Base-by-base conservation (phyloP, 495 filamentous ascomycete genomes). In the Chaetomium cochliodes region DNA sequence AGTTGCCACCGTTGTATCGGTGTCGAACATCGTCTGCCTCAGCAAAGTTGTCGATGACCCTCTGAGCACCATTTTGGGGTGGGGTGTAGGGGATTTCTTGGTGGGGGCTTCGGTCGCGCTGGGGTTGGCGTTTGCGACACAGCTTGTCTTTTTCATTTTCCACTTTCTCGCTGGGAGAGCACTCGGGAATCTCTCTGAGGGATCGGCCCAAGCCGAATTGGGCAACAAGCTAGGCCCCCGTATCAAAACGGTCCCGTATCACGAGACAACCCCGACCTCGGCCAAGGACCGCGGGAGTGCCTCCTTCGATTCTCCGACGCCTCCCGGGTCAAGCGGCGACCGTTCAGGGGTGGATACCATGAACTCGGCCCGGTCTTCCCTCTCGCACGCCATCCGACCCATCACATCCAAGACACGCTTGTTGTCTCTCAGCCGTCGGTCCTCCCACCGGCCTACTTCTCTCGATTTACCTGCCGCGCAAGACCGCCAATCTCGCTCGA, bases 301-400 rank as follows among this genome's bases (percentile, higher is more conserved):
- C 16, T 73, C 74, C 11, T 63, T 69, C 28, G 76, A 77, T 0
- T 73, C 65, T 18, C 60, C 66, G 22, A 77, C 63, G 2, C 74
- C 73, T 3, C 80, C 79, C 0, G 74, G 76, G 20, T 79, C 79
- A 8, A 78, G 75, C 46, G 65, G 65, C 53, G 76, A 73, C n/a
- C 78, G 72, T 26, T 81, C 79, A 20, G 68, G 71, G 33, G 65
- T 79, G 1, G 83, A 86, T 57, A 81, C 80, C 22, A 76, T 82
- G 58, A 81, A 73, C 60, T 86, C 85, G 33, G 75, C 83, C 37
- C 80, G 82, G 7, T 80, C 79, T 1, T 86, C 84, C 0, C 61
- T 86, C 26, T 84, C 80, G 9, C 74, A 80, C n/a, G 74, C 77
- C 13, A 74, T 82, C 28, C 78, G 80, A 6, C 83, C 84, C 12